phyloP scores from a whole-genome alignment of 768 basidiomycete species.

The Dacryopinax spathularia region DNA sequence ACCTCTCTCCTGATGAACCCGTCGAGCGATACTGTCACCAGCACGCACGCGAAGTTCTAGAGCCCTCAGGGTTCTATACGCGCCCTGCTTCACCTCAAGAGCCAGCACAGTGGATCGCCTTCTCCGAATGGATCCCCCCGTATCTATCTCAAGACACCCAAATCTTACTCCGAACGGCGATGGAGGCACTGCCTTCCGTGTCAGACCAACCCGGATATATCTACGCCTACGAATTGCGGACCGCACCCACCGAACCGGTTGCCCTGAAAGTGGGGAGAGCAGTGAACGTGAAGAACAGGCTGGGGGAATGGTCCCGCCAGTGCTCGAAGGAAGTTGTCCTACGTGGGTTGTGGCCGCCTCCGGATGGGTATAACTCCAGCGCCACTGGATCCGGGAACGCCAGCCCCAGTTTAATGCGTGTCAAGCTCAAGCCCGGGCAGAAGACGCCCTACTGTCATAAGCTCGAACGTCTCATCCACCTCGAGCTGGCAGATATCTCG shows the following conservation, averaged over 20 bases:
- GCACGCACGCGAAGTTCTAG: slow-evolving; percentile 43
- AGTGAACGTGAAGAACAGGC: slow-evolving; percentile 52
- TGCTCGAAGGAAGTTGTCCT: slow-evolving; percentile 66
- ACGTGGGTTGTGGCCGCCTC: slow-evolving; percentile 59
- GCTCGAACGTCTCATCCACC: slow-evolving; percentile 62
- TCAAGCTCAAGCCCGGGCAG: slow-evolving; percentile 45
- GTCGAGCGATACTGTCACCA: slow-evolving; percentile 47
- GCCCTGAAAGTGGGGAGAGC: slow-evolving; percentile 71
- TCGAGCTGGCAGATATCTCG: slow-evolving; percentile 61
- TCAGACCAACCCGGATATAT: slow-evolving; percentile 63
- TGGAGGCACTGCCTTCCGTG: slow-evolving; percentile 37
- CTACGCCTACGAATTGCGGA: slow-evolving; percentile 67
- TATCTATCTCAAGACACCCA: slow-evolving; percentile 52
- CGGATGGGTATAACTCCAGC: too few relatives aligned
- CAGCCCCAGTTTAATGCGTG: slow-evolving; percentile 42
- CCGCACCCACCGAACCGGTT: slow-evolving; percentile 35
- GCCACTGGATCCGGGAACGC: slow-evolving; percentile 26
- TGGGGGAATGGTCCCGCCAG: slow-evolving; percentile 70
- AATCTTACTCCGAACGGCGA: slow-evolving; percentile 38
- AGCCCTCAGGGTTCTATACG: slow-evolving; percentile 44
- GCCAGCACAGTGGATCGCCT: slow-evolving; percentile 38
- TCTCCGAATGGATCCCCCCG: slow-evolving; percentile 56
- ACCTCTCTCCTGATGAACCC: slow-evolving; percentile 11
- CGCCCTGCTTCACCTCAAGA: slow-evolving; percentile 21
- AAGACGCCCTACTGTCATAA: slow-evolving; percentile 57